Evolutionary conservation across 73 alveolate species (phyloP).

Genomic region (Paramecium sexaurelia): DNA sequence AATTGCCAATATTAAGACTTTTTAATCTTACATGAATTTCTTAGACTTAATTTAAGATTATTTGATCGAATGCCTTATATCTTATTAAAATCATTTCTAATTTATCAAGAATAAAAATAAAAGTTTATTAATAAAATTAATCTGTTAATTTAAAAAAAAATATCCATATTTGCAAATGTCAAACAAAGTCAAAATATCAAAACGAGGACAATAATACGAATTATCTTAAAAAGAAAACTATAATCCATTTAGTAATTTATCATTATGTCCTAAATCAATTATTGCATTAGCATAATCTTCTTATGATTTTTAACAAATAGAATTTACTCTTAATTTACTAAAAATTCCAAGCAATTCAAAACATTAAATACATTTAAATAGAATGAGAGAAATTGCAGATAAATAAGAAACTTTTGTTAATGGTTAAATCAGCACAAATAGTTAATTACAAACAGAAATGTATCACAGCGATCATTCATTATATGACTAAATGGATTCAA

Average conservation of each 20-base stretch:
- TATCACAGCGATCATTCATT: background rate
- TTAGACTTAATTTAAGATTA: no score
- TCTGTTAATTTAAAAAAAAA: background rate
- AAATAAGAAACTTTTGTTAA: background rate
- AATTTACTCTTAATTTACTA: background rate
- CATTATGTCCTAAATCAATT: slow-evolving; percentile 25
- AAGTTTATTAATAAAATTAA: background rate
- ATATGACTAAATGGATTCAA: background rate
- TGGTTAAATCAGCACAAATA: background rate
- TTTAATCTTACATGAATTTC: no score
- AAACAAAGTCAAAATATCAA: background rate
- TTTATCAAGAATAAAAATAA: background rate
- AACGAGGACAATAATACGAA: background rate
- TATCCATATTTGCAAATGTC: background rate
- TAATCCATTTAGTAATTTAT: slow-evolving; percentile 31
- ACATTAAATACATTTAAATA: background rate
- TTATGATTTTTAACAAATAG: background rate
- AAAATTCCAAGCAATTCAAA: background rate
- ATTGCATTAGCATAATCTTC: slow-evolving; percentile 44
- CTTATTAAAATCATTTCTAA: background rate
- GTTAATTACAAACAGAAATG: background rate
- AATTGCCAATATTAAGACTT: no score
- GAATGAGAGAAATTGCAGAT: slow-evolving; percentile 51
- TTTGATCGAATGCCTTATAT: no score
- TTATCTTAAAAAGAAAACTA: background rate